Evolutionary conservation across 768 basidiomycete genomes (phyloP).

Genomic region (Tylopilus sp.): DNA sequence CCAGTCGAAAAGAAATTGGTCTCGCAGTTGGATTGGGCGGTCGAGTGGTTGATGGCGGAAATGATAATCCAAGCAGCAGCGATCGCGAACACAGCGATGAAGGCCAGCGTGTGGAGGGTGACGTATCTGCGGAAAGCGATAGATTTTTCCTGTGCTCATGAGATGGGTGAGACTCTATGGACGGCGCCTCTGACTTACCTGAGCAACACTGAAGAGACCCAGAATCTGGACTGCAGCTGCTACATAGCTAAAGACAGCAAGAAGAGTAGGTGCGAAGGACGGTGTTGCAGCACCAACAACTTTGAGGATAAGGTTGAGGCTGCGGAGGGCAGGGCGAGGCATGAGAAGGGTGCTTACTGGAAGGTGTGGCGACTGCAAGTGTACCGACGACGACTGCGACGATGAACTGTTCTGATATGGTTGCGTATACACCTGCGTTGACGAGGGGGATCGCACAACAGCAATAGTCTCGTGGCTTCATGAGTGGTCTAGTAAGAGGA

Average conservation of each 20-base stretch:
- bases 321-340: not conserved
- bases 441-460: constrained; percentile 90
- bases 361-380: constrained; percentile 71
- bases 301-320: constrained; percentile 28
- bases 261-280: constrained; percentile 65
- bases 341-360: constrained; percentile 50
- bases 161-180: not conserved
- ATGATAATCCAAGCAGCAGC: constrained; percentile 79
- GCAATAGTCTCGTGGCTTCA: constrained; percentile 85
- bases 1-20: constrained; percentile 48
- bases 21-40: constrained; percentile 67
- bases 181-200: constrained; percentile 39
- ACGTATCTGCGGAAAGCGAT: constrained; percentile 65
- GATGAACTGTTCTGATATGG: constrained; percentile 73
- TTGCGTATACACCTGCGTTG: constrained; percentile 86
- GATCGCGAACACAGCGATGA: constrained; percentile 64
- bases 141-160: constrained; percentile 56
- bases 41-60: constrained; percentile 72
- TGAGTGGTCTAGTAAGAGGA: constrained; percentile 22
- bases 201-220: constrained; percentile 82
- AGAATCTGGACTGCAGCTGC: constrained; percentile 75
- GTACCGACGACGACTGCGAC: constrained; percentile 65
- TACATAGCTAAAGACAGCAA: constrained; percentile 74
- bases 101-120: constrained; percentile 56
- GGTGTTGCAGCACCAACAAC: constrained; percentile 89